phyloP scores from a whole-genome alignment of 345 rosid species.

The Gossypium rotundifolium region DNA sequence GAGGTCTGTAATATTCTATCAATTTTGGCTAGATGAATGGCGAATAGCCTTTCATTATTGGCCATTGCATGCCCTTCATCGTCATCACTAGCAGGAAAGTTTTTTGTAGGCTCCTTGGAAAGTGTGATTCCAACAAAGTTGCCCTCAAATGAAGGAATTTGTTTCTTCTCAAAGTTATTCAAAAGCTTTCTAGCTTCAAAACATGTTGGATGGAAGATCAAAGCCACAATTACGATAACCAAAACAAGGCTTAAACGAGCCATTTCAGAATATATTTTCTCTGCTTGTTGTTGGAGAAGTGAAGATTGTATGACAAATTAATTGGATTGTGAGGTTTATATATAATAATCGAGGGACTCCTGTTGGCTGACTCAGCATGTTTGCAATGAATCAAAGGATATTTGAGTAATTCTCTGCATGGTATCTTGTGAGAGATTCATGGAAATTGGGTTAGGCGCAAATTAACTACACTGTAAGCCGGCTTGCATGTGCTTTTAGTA shows the following conservation, averaged over 20 bases:
- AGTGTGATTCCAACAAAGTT: neutral
- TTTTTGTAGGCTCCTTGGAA: neutral
- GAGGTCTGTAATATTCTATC: neutral
- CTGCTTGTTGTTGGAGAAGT: neutral
- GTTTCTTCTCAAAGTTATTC: neutral
- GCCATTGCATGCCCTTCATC: neutral
- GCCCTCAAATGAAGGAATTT: neutral
- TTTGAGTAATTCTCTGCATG: neutral
- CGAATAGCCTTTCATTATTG: neutral
- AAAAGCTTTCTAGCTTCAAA: conserved; percentile 4
- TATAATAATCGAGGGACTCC: neutral
- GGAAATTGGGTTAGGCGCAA: neutral
- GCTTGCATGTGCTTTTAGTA: neutral
- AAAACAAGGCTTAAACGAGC: neutral
- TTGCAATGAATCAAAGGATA: neutral
- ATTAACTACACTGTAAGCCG: neutral
- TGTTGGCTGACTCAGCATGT: neutral
- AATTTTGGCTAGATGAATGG: neutral
- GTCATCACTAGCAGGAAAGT: neutral
- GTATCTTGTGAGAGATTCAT: neutral
- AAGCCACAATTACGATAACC: neutral
- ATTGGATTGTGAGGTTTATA: neutral
- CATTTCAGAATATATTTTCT: neutral
- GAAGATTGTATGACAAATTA: neutral
- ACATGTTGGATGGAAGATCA: neutral